Evolutionary conservation across 202 grass and related monocot genomes (phyloP).

Genomic region (Digitaria exilis): DNA sequence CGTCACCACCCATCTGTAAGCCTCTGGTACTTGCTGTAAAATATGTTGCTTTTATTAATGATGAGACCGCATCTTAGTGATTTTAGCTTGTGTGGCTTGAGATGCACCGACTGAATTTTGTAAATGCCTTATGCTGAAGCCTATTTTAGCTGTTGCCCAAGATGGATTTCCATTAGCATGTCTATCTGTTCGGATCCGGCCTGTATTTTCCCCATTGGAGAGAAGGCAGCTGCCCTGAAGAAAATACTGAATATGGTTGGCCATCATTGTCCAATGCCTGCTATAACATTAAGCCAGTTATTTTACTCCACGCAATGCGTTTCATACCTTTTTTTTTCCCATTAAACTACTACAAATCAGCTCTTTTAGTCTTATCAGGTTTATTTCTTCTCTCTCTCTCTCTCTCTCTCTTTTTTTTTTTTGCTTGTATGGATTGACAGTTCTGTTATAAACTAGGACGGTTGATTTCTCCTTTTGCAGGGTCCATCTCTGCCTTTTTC

Average conservation of each 20-base stretch:
- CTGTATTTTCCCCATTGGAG: not conserved
- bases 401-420: not conserved
- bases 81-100: not conserved
- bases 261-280: not conserved
- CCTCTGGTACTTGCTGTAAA: not conserved
- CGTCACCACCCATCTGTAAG: slow-evolving; percentile 34
- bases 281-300: not conserved
- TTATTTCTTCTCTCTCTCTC: no score
- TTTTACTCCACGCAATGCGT: not conserved
- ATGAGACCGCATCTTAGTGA: not conserved
- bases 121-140: not conserved
- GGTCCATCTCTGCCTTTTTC: slow-evolving; percentile 34
- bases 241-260: not conserved
- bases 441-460: not conserved
- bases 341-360: not conserved
- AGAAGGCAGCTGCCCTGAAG: not conserved
- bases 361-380: not conserved
- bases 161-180: not conserved
- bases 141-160: not conserved
- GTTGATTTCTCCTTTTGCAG: not conserved
- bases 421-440: not conserved
- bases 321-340: not conserved
- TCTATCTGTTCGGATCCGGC: not conserved
- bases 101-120: not conserved
- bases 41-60: not conserved